Evolutionary conservation across 2,329 filamentous ascomycete species (phyloP).

Genomic region (Aspergillus udagawae): DNA sequence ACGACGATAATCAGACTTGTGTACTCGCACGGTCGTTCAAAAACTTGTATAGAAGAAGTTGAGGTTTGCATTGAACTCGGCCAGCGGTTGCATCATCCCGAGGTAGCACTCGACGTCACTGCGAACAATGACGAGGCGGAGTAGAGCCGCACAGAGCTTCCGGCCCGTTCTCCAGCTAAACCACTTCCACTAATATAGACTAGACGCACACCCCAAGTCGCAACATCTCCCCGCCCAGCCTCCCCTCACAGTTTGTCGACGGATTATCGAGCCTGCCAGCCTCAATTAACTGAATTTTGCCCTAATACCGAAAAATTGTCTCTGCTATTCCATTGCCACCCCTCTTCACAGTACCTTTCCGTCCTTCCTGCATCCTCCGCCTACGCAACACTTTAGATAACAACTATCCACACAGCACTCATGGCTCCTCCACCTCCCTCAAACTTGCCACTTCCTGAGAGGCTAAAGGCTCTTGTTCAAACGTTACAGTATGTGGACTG

Average conservation of each 20-base stretch:
- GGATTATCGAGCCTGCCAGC: constrained; percentile 3
- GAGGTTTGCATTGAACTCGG: neutral
- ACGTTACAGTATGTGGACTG: constrained; percentile 81
- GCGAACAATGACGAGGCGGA: neutral
- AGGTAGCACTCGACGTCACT: neutral
- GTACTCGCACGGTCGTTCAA: neutral
- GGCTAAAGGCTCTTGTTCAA: constrained; percentile 73
- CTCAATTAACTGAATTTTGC: constrained; percentile 7
- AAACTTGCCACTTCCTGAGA: constrained; percentile 66
- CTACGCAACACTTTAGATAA: neutral
- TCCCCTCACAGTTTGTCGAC: constrained; percentile 8
- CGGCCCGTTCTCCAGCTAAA: constrained; percentile 1
- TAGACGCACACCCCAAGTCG: neutral
- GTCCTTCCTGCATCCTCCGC: constrained; percentile 2
- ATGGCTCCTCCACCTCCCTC: constrained; percentile 74
- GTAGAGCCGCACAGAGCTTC: neutral
- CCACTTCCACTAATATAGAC: neutral
- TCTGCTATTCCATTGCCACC: neutral
- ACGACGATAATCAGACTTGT: neutral
- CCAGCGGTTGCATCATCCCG: neutral
- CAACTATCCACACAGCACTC: constrained; percentile 9
- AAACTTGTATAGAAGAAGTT: neutral
- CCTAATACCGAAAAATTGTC: neutral
- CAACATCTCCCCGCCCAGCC: constrained; percentile 17
- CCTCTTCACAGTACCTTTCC: neutral